Evolutionary conservation across 2,329 filamentous ascomycete genomes (phyloP).

Genomic region (Ophiobolus disseminans): DNA sequence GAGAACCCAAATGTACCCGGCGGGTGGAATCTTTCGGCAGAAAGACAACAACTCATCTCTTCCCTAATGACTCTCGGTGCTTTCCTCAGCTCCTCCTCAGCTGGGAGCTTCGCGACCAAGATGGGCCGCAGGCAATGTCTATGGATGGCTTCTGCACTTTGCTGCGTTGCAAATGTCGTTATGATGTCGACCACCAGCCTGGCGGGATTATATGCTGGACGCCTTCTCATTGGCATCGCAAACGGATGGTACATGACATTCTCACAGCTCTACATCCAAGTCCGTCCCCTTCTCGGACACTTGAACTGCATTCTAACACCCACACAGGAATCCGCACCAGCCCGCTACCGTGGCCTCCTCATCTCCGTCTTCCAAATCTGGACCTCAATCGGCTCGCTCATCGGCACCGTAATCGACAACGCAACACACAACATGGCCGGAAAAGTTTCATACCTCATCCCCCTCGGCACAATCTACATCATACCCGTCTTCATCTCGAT

Average conservation of each 20-base stretch:
- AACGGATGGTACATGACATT: constrained; percentile 63
- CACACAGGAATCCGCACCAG: constrained; percentile 54
- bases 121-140: constrained; percentile 55
- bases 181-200: constrained; percentile 65
- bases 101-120: constrained; percentile 39
- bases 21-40: constrained; percentile 56
- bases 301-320: background rate
- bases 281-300: constrained; percentile 3
- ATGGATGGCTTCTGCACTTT: constrained; percentile 58
- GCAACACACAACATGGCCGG: constrained; percentile 43
- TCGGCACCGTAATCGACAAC: constrained; percentile 61
- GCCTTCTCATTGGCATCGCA: constrained; percentile 63
- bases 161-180: constrained; percentile 54
- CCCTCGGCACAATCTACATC: constrained; percentile 62
- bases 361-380: constrained; percentile 59
- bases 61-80: constrained; percentile 57
- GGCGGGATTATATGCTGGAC: constrained; percentile 61
- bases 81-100: constrained; percentile 52
- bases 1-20: constrained; percentile 32
- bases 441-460: constrained; percentile 52
- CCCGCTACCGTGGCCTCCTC: constrained; percentile 59
- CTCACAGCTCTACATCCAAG: constrained; percentile 60
- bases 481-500: constrained; percentile 57
- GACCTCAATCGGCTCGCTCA: constrained; percentile 52
- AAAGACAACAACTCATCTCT: constrained; percentile 54